Percentiles rank a stretch among this genome's conserved stretches.
Evolutionary conservation across 2,329 filamentous ascomycete species (phyloP).

Genomic region (Hysterium pulicare): DNA sequence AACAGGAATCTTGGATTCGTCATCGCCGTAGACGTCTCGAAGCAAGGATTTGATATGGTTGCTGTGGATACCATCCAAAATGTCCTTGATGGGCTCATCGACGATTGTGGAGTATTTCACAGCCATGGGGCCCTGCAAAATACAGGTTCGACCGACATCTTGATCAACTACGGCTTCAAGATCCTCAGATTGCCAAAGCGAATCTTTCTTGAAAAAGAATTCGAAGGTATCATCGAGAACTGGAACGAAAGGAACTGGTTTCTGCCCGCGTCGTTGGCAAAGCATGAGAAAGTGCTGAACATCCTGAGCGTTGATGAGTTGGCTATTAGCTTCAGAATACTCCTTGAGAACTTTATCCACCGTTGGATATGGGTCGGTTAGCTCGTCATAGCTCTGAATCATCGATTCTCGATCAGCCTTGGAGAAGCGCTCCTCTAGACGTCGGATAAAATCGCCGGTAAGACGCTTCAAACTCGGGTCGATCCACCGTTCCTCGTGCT

Average conservation of each 20-base stretch:
- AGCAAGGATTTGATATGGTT: conserved; percentile 79
- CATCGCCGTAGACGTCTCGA: conserved; percentile 72
- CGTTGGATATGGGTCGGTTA: conserved; percentile 74
- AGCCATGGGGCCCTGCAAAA: conserved; percentile 90
- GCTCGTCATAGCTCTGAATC: conserved; percentile 85
- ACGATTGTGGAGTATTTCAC: conserved; percentile 85
- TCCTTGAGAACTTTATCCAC: conserved; percentile 75
- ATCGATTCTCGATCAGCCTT: conserved; percentile 71
- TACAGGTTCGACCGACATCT: conserved; percentile 93
- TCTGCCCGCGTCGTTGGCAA: conserved; percentile 87
- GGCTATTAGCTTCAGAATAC: conserved; percentile 81
- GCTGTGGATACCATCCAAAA: conserved; percentile 85
- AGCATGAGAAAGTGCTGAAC: conserved; percentile 94
- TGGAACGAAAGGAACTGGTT: conserved; percentile 94
- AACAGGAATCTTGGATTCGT: conserved; percentile 71
- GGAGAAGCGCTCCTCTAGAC: conserved; percentile 94
- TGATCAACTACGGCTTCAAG: conserved; percentile 92
- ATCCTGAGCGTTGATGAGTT: conserved; percentile 97
- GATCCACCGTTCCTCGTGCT: conserved; percentile 45
- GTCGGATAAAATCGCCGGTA: conserved; percentile 92
- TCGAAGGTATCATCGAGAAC: conserved; percentile 96
- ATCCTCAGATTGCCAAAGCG: conserved; percentile 97
- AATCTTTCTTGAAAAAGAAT: conserved; percentile 99
- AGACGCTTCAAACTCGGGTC: conserved; percentile 71
- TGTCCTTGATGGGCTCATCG: conserved; percentile 92